Evolutionary conservation across 2,329 filamentous ascomycete genomes (phyloP).

Genomic region (Hymenoscyphus linearis): DNA sequence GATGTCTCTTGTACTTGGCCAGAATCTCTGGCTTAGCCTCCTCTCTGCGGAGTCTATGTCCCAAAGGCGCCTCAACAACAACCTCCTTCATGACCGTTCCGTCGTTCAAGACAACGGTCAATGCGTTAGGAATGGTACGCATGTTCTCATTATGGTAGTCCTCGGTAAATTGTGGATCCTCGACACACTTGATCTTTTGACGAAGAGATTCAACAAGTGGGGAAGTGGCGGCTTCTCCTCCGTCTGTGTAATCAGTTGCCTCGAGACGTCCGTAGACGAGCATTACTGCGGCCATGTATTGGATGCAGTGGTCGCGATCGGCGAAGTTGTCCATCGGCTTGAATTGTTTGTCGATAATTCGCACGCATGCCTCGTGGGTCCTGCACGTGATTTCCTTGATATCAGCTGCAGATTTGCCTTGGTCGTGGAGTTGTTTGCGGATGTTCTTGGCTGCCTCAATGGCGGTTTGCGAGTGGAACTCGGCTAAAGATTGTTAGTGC

Average conservation of each 20-base stretch:
- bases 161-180: slow-evolving; percentile 88
- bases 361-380: slow-evolving; percentile 96
- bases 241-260: slow-evolving; percentile 89
- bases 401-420: slow-evolving; percentile 88
- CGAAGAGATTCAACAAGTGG: slow-evolving; percentile 85
- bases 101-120: slow-evolving; percentile 92
- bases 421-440: slow-evolving; percentile 71
- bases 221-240: slow-evolving; percentile 85
- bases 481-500: slow-evolving; percentile 48
- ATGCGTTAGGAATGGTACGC: slow-evolving; percentile 94
- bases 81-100: slow-evolving; percentile 88
- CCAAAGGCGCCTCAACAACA: slow-evolving; percentile 87
- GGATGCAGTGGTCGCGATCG: slow-evolving; percentile 98
- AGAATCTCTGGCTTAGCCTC: slow-evolving; percentile 98
- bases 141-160: slow-evolving; percentile 94
- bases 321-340: slow-evolving; percentile 99
- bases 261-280: slow-evolving; percentile 90
- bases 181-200: slow-evolving; percentile 90
- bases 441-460: slow-evolving; percentile 92
- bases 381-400: slow-evolving; percentile 92
- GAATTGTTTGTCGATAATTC: slow-evolving; percentile 99
- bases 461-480: slow-evolving; percentile 98
- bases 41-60: slow-evolving; percentile 83
- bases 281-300: slow-evolving; percentile 99
- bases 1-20: slow-evolving; percentile 90